Evolutionary conservation across 1,284 basidiomycete species (phyloP).

Genomic region (Sporisorium reilianum): DNA sequence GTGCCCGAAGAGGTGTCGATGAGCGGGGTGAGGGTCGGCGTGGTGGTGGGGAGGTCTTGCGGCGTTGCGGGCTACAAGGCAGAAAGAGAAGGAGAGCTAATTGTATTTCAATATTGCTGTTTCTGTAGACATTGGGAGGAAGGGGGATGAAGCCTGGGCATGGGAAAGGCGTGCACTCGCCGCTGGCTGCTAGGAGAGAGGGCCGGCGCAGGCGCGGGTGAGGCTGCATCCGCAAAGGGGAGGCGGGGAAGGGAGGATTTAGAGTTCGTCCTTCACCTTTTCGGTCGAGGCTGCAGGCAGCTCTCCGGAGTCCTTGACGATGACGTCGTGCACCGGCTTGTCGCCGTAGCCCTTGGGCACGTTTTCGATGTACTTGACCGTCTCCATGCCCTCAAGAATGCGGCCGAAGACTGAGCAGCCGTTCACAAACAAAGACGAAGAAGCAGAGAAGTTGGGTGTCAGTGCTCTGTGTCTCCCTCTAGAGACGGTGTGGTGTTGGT

Average conservation of each 20-base stretch:
- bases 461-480: constrained; percentile 65
- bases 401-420: constrained; percentile 61
- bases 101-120: constrained; percentile 44
- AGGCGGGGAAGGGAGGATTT: constrained; percentile 8
- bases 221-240: background rate
- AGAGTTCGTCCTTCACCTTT: constrained; percentile 64
- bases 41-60: background rate
- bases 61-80: background rate
- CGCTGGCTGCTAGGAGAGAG: no score
- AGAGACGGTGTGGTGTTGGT: no score
- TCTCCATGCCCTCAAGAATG: constrained; percentile 62
- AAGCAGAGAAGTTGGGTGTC: constrained; percentile 71
- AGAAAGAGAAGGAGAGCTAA: constrained; percentile 3
- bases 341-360: constrained; percentile 61
- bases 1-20: constrained; percentile 8
- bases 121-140: background rate
- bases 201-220: no score
- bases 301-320: constrained; percentile 60
- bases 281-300: constrained; percentile 33
- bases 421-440: no score
- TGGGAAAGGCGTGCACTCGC: no score
- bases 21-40: constrained; percentile 7
- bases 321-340: constrained; percentile 56
- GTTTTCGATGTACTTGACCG: constrained; percentile 64
- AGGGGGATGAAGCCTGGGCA: no score